Evolutionary conservation across 495 filamentous ascomycete genomes (phyloP).

Genomic region (Rusavskia elegans): DNA sequence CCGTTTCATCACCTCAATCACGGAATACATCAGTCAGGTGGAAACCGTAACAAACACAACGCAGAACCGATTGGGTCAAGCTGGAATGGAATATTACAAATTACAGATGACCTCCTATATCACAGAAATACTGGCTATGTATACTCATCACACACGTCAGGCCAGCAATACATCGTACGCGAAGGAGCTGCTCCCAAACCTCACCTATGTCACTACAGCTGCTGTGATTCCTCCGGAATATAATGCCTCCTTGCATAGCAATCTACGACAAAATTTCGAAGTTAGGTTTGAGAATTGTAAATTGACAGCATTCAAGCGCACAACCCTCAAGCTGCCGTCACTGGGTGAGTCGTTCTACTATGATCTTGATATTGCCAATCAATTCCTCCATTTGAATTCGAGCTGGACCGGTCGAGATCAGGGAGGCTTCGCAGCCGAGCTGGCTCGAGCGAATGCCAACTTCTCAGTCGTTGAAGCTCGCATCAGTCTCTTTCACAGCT

Average conservation of each 20-base stretch:
- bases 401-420: constrained; percentile 55
- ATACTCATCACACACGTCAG: constrained; percentile 67
- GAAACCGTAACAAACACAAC: constrained; percentile 27
- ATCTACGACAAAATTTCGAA: constrained; percentile 72
- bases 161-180: constrained; percentile 48
- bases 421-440: constrained; percentile 60
- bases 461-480: constrained; percentile 83
- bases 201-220: constrained; percentile 60
- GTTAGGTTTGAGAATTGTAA: constrained; percentile 53
- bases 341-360: constrained; percentile 72
- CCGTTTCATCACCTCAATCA: constrained; percentile 51
- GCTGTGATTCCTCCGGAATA: constrained; percentile 62
- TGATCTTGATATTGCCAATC: constrained; percentile 52
- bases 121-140: constrained; percentile 81
- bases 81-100: constrained; percentile 36
- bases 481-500: constrained; percentile 70
- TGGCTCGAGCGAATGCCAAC: constrained; percentile 76
- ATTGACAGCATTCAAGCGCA: constrained; percentile 62
- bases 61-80: constrained; percentile 21
- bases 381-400: constrained; percentile 57
- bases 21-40: constrained; percentile 50
- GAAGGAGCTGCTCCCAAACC: constrained; percentile 49
- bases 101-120: constrained; percentile 65
- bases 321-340: constrained; percentile 39
- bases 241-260: constrained; percentile 70